A percentile compares a stretch with the other conserved stretches of the same genome.
phyloP scores from a whole-genome alignment of 495 filamentous ascomycete species.

The Alectoria sarmentosa region DNA sequence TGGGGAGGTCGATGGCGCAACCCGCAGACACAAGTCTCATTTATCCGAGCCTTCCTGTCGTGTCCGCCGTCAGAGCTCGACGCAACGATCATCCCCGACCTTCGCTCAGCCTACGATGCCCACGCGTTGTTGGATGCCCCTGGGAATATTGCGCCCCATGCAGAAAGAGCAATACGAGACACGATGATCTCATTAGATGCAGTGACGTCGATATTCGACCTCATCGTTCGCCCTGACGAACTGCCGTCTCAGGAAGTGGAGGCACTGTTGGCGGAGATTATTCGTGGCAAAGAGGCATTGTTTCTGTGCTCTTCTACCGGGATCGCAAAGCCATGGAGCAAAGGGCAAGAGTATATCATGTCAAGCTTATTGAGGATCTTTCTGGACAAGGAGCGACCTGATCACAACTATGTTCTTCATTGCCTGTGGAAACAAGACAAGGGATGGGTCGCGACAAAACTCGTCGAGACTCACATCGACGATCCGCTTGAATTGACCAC shows the following conservation, averaged over 20 bases:
- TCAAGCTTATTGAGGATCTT: conserved; percentile 55
- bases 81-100: conserved; percentile 69
- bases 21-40: conserved; percentile 78
- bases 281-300: conserved; percentile 61
- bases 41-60: conserved; percentile 73
- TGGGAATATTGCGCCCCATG: conserved; percentile 60
- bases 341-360: conserved; percentile 55
- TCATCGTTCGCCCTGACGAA: conserved; percentile 40
- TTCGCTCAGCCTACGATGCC: conserved; percentile 67
- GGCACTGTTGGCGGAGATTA: conserved; percentile 50
- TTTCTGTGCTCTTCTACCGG: conserved; percentile 75
- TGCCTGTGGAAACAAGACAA: conserved; percentile 84
- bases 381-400: conserved; percentile 53
- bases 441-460: conserved; percentile 67
- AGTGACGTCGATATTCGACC: conserved; percentile 70
- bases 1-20: conserved; percentile 92
- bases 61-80: conserved; percentile 66
- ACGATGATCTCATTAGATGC: conserved; percentile 85
- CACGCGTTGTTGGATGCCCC: conserved; percentile 70
- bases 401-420: conserved; percentile 78
- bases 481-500: conserved; percentile 67
- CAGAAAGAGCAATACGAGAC: conserved; percentile 68
- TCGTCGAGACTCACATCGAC: conserved; percentile 70
- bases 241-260: conserved; percentile 31
- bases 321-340: conserved; percentile 57